phyloP scores from a whole-genome alignment of 2,329 filamentous ascomycete species.

The Aaosphaeria arxii region DNA sequence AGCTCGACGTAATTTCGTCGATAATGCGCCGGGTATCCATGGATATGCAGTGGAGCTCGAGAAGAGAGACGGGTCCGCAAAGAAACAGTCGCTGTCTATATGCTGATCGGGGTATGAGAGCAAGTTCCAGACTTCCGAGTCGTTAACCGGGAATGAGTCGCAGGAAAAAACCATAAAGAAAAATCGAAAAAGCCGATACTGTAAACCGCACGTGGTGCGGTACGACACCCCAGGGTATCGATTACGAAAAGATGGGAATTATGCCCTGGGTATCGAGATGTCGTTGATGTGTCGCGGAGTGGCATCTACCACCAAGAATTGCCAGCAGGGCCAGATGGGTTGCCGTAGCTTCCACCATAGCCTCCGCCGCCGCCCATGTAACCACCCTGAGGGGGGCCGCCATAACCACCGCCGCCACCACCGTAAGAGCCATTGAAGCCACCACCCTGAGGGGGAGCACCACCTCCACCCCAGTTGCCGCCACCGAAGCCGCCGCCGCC shows the following conservation, averaged over 20 bases:
- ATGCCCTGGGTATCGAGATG: conserved; percentile 23
- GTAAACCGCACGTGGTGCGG: background rate
- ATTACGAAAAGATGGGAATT: too few relatives aligned
- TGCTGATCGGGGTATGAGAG: conserved; percentile 49
- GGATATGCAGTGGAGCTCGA: conserved; percentile 38
- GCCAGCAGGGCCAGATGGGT: conserved; percentile 62
- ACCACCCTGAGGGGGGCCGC: conserved; percentile 48
- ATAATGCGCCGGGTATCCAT: conserved; percentile 31
- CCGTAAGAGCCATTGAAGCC: conserved; percentile 51
- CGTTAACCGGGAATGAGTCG: conserved; percentile 32
- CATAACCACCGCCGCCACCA: conserved; percentile 55
- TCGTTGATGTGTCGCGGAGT: conserved; percentile 11
- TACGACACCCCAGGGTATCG: conserved; percentile 1
- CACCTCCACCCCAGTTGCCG: conserved; percentile 43
- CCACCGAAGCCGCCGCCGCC: conserved; percentile 45
- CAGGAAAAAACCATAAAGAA: conserved; percentile 27
- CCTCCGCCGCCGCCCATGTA: conserved; percentile 38
- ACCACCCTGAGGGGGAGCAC: conserved; percentile 22
- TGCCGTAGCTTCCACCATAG: conserved; percentile 61
- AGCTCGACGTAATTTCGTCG: conserved; percentile 34
- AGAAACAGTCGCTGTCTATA: conserved; percentile 52
- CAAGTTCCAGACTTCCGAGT: conserved; percentile 40
- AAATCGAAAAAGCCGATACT: conserved; percentile 4
- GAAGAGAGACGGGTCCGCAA: conserved; percentile 38
- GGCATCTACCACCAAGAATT: conserved; percentile 65